Conservation (phyloP, 192 early-diverging fungal genomes). For the Backusella morwellensis region DNA sequence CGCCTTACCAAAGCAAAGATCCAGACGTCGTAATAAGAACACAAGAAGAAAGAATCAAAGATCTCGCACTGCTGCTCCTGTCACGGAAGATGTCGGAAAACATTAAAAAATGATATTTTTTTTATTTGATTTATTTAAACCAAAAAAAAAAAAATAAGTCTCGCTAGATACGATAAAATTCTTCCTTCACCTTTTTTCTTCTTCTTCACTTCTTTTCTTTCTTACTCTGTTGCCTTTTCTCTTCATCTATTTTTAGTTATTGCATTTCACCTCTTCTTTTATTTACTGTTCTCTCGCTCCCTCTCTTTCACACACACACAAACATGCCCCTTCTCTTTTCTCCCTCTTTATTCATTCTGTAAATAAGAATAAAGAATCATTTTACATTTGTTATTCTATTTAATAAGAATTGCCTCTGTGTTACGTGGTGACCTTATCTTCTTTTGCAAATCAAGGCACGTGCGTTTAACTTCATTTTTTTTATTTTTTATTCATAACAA, state of each 20-base stretch:
- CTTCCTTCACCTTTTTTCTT: background rate
- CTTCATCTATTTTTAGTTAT: background rate
- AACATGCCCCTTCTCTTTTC: background rate
- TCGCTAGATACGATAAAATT: background rate
- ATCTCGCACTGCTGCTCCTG: background rate
- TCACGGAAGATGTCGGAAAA: slow-evolving; percentile 4
- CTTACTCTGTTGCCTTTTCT: background rate
- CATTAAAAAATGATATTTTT: background rate
- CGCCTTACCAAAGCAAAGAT: background rate
- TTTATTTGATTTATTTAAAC: background rate
- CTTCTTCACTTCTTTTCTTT: slow-evolving; percentile 10
- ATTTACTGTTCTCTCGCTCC: background rate
- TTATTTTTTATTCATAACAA: background rate
- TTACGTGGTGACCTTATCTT: slow-evolving; percentile 12
- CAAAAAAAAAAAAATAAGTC: background rate
- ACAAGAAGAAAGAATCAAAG: slow-evolving; percentile 9
- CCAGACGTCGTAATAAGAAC: background rate
- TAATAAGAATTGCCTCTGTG: background rate
- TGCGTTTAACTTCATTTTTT: background rate
- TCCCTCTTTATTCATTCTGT: slow-evolving; percentile 4
- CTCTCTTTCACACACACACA: background rate
- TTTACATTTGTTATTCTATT: background rate
- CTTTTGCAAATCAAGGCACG: slow-evolving; percentile 3
- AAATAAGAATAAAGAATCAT: slow-evolving; percentile 2
- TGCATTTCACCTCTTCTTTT: slow-evolving; percentile 8